Evolutionary conservation across 2,329 filamentous ascomycete genomes (phyloP).

Genomic region (Acarospora socialis): DNA sequence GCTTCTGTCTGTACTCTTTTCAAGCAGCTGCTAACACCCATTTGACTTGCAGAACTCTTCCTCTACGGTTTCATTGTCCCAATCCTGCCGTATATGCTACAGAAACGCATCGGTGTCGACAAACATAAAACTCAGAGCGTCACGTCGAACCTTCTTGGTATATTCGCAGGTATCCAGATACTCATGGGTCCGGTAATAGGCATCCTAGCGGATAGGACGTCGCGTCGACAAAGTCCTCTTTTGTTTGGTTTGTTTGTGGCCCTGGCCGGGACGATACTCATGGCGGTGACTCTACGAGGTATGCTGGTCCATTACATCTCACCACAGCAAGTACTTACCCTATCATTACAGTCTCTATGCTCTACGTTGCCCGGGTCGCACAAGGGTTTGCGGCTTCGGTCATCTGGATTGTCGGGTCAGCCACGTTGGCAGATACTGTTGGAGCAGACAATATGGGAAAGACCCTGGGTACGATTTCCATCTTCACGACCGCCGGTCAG

Average conservation of each 20-base stretch:
- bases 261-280: conserved; percentile 38
- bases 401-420: conserved; percentile 47
- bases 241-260: conserved; percentile 40
- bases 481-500: conserved; percentile 43
- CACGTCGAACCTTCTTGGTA: conserved; percentile 38
- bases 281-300: conserved; percentile 39
- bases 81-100: conserved; percentile 42
- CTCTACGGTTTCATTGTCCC: conserved; percentile 46
- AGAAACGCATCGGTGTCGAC: conserved; percentile 35
- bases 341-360: conserved; percentile 29
- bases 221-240: conserved; percentile 41
- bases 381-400: conserved; percentile 44
- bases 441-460: conserved; percentile 42
- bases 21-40: no score
- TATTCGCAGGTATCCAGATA: conserved; percentile 39
- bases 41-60: conserved; percentile 43
- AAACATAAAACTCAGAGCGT: conserved; percentile 36
- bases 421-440: conserved; percentile 45
- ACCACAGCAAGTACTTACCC: no score
- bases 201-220: conserved; percentile 38
- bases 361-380: conserved; percentile 38
- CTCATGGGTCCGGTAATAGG: conserved; percentile 38
- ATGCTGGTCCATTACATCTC: no score
- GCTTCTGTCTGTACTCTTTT: background rate
- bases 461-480: conserved; percentile 39